phyloP scores from a whole-genome alignment of 1,284 basidiomycete species.

The Irpex sp. region DNA sequence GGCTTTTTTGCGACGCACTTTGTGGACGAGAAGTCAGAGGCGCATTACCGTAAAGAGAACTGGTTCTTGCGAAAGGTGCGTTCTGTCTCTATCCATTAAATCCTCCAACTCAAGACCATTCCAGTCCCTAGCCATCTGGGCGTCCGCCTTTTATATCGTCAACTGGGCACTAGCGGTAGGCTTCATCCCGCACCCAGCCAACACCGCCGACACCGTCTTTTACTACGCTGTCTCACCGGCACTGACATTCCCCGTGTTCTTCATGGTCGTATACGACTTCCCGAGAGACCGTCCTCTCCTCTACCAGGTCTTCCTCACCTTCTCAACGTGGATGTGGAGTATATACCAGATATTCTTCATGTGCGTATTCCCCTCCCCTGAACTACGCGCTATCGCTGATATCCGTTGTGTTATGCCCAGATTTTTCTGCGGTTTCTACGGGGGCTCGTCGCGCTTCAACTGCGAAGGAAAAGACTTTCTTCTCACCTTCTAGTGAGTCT shows the following conservation, averaged over 20 bases:
- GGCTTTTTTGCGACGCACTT: conserved; percentile 58
- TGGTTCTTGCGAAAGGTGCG: conserved; percentile 49
- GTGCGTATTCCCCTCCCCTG: conserved; percentile 26
- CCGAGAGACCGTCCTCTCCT: conserved; percentile 54
- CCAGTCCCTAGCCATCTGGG: conserved; percentile 60
- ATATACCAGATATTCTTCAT: conserved; percentile 53
- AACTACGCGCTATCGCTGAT: not conserved
- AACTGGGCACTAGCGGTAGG: conserved; percentile 67
- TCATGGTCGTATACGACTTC: conserved; percentile 68
- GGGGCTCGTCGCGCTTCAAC: conserved; percentile 21
- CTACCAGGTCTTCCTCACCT: conserved; percentile 57
- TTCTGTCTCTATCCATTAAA: not conserved
- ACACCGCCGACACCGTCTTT: conserved; percentile 54
- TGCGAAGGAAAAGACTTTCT: conserved; percentile 58
- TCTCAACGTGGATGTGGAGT: conserved; percentile 56
- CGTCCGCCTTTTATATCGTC: conserved; percentile 59
- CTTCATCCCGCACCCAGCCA: conserved; percentile 46
- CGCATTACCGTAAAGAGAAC: conserved; percentile 50
- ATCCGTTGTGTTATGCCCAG: conserved; percentile 29
- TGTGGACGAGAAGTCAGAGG: conserved; percentile 55
- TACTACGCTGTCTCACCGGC: conserved; percentile 53
- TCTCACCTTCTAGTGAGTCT: conserved; percentile 59
- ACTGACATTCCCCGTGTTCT: conserved; percentile 37
- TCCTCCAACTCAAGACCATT: not conserved
- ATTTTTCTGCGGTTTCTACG: conserved; percentile 57